Base-by-base conservation (phyloP, 495 filamentous ascomycete genomes). In the Hyaloscypha variabilis region DNA sequence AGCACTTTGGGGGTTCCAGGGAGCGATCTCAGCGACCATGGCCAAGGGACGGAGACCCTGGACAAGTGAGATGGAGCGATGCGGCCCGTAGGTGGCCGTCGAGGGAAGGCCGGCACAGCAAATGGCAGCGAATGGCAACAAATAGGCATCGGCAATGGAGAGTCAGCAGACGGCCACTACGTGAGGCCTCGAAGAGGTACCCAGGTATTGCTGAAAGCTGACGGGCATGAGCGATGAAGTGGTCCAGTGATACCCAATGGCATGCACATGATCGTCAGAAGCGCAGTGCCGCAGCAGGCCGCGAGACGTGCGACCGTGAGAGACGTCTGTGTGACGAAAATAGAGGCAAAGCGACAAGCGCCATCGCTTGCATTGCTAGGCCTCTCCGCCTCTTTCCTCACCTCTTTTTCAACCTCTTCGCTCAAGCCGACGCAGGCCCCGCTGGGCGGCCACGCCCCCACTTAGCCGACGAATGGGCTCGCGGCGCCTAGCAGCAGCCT, bases 261-360 rank as follows among this genome's bases (percentile, higher is more conserved):
- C 53, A 55, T 50, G 36, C 57, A 62, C 58, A 36, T 69, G 62
- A 65, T 46, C 51, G 19, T 25, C 56, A 49, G 29, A 68, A 60
- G 61, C 60, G 66, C 60, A 64, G 55, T 55, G 61, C 56, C 61
- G 57, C 58, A 34, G 52, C 49, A 54, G 42, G n/a, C 52, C 50
- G 21, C 36, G n/a, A n/a, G n/a, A n/a, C n/a, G n/a, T n/a, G n/a
- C n/a, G n/a, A n/a, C n/a, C n/a, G n/a, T n/a, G n/a, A n/a, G n/a
- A n/a, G n/a, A n/a, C n/a, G n/a, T n/a, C n/a, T n/a, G n/a, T n/a
- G n/a, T n/a, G 30, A 58, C 63, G 29, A 66, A 66, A 68, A 66
- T 64, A 69, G 69, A 64, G 61, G 25, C 46, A 58, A 57, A 49
- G 57, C 69, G 66, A 71, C 69, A 71, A 71, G 69, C 69, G 69